These are phyloP conservation scores for Aspergillus nanangensis DNA, from an alignment of 495 filamentous ascomycete genomes.

Conservation along the genomic window DNA sequence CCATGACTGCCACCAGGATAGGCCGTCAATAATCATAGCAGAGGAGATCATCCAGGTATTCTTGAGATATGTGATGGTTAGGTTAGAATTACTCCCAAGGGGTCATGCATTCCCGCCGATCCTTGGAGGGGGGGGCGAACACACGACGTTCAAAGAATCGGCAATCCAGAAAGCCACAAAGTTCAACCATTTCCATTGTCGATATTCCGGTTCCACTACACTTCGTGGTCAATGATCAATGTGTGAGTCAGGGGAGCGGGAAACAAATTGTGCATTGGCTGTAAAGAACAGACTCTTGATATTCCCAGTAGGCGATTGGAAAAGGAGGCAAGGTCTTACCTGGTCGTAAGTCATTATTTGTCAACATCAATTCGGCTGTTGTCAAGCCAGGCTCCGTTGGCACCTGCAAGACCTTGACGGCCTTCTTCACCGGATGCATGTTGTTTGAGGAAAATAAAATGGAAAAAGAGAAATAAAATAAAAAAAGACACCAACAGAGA, in stretches of 20 bases:
- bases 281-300: not conserved
- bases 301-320: constrained; percentile 1
- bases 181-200: constrained; percentile 86
- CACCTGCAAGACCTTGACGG: constrained; percentile 59
- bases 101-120: too few relatives aligned
- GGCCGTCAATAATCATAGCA: constrained; percentile 68
- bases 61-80: constrained; percentile 22
- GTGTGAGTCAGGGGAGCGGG: not conserved
- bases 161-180: constrained; percentile 92
- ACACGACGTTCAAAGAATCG: constrained; percentile 87
- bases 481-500: too few relatives aligned
- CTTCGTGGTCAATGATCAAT: constrained; percentile 12
- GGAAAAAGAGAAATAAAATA: too few relatives aligned
- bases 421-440: constrained; percentile 27
- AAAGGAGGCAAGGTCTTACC: constrained; percentile 35
- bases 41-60: constrained; percentile 98
- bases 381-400: constrained; percentile 73
- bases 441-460: too few relatives aligned
- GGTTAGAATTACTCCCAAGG: not conserved
- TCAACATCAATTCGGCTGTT: constrained; percentile 83
- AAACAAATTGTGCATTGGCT: not conserved
- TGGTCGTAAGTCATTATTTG: constrained; percentile 85
- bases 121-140: constrained; percentile 12
- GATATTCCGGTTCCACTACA: constrained; percentile 71
- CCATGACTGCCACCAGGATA: constrained; percentile 97